phyloP scores from a whole-genome alignment of 2,329 filamentous ascomycete genomes.

The Colletotrichum acutatum region DNA sequence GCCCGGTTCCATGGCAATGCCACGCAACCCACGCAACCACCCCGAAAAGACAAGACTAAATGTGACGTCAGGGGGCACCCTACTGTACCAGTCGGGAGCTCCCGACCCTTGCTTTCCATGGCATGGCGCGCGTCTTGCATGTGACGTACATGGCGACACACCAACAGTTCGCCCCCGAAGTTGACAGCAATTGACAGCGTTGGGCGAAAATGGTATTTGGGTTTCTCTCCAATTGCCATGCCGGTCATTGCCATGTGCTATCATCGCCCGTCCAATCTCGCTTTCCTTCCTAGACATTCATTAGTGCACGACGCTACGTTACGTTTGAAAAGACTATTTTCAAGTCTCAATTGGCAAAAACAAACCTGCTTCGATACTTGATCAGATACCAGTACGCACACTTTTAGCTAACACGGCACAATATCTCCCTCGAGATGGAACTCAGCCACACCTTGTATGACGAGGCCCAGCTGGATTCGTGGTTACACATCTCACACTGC shows the following conservation, averaged over 20 bases:
- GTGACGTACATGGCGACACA: constrained; percentile 25
- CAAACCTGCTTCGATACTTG: background rate
- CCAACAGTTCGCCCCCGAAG: background rate
- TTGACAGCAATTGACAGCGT: background rate
- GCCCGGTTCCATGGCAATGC: background rate
- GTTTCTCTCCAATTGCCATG: background rate
- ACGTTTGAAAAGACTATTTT: background rate
- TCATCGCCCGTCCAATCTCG: background rate
- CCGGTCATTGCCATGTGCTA: background rate
- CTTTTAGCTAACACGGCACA: background rate
- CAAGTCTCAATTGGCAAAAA: background rate
- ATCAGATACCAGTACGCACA: no score
- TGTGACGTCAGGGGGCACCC: constrained; percentile 31
- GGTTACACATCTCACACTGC: background rate
- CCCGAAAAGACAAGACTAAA: background rate
- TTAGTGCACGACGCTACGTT: background rate
- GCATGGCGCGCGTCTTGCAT: constrained; percentile 18
- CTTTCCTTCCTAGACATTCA: no score
- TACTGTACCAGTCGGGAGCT: constrained; percentile 31
- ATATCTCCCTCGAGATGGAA: background rate
- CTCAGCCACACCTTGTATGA: background rate
- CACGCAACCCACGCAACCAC: background rate
- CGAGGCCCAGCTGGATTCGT: background rate
- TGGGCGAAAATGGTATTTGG: background rate
- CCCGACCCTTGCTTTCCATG: constrained; percentile 24